Evolutionary conservation across 805 yeast species (phyloP), one percentile per base, ranked within the genome.

Genomic region (Cyberlindnera samutprakarnensis): DNA sequence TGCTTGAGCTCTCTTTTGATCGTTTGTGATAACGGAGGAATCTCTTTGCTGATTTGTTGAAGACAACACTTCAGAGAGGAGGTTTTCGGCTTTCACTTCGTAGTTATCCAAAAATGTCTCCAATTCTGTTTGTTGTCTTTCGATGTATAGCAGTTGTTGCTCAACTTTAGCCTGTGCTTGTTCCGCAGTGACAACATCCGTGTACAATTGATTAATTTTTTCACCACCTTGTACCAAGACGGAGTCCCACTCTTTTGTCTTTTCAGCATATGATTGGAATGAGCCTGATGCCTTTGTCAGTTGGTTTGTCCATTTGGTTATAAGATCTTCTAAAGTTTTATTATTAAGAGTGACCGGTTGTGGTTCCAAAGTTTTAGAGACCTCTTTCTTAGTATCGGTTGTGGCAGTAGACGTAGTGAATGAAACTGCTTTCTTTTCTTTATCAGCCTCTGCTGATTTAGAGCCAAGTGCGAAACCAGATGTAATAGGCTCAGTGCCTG

Each of bases 231-330:
- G 72, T 9, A 86, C 88, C 28, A 92, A 65, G 13, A 78, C 73
- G 41, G 73, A 71, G 55, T 92, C 98, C 96, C 97, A 92, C 32
- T 70, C 68, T 39, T 79, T 76, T 14, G 90, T 76, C 38, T 79
- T 80, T 16, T 66, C 62, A 7, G 95, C 77, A 53, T 85, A 90
- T 10, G 66, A 58, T 37, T 78, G 79, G 59, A 88, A 92, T 23
- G 83, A 78, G 17, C 70, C 67, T 2, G 90, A 72, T 1, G 92
- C 75, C 11, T 72, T 68, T 2, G 90, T 66, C 37, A 92, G 59
- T 44, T 92, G 94, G 35, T 76, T 75, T 1, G 96, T 82, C 98
- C 98, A 92, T 57, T 82, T 87, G 11, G 87, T 73, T 26, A 92
- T 82, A 43, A 92, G 68, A 53, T 92, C 97, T 49, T 92, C 97